Conservation (phyloP, 768 basidiomycete species). For the Leccinum uliginosum region DNA sequence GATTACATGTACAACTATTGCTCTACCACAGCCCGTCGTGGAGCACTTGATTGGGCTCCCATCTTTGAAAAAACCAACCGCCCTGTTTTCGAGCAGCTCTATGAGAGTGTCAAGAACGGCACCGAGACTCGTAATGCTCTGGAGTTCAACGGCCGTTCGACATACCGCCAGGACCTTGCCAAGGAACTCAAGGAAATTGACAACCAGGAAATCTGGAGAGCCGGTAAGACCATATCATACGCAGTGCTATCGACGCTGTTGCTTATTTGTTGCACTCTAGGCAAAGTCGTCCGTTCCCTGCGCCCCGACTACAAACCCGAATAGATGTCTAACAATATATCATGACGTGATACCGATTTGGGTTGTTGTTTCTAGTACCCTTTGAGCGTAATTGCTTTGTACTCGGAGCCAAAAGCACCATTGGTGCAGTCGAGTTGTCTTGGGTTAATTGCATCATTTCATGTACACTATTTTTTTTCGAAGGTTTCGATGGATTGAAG, state of each 20-base stretch:
- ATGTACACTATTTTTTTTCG: slow-evolving; percentile 17
- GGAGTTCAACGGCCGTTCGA: slow-evolving; percentile 89
- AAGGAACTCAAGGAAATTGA: slow-evolving; percentile 93
- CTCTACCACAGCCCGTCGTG: slow-evolving; percentile 98
- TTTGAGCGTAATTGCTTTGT: slow-evolving; percentile 11
- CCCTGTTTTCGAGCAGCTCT: slow-evolving; percentile 92
- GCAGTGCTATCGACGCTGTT: background rate
- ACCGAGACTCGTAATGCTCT: slow-evolving; percentile 96
- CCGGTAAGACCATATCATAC: slow-evolving; percentile 47
- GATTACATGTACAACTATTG: slow-evolving; percentile 99
- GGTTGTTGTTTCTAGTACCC: slow-evolving; percentile 3
- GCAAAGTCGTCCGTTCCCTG: slow-evolving; percentile 87
- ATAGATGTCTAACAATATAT: slow-evolving; percentile 20
- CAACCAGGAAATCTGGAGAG: slow-evolving; percentile 98
- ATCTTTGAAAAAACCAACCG: slow-evolving; percentile 92
- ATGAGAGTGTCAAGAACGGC: slow-evolving; percentile 91
- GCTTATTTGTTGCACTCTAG: slow-evolving; percentile 29
- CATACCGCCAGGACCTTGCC: slow-evolving; percentile 90
- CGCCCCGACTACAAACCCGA: slow-evolving; percentile 81
- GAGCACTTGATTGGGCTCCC: slow-evolving; percentile 98
- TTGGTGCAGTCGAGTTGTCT: slow-evolving; percentile 19
- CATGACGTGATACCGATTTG: slow-evolving; percentile 6
- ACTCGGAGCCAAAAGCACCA: slow-evolving; percentile 24
- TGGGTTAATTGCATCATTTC: slow-evolving; percentile 2
- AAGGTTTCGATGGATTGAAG: background rate